Percentiles rank a stretch among this genome's conserved stretches.
These are phyloP conservation scores for Wickerhamiella vanderwaltii DNA, from an alignment of 805 yeast genomes.

Conservation along the genomic window DNA sequence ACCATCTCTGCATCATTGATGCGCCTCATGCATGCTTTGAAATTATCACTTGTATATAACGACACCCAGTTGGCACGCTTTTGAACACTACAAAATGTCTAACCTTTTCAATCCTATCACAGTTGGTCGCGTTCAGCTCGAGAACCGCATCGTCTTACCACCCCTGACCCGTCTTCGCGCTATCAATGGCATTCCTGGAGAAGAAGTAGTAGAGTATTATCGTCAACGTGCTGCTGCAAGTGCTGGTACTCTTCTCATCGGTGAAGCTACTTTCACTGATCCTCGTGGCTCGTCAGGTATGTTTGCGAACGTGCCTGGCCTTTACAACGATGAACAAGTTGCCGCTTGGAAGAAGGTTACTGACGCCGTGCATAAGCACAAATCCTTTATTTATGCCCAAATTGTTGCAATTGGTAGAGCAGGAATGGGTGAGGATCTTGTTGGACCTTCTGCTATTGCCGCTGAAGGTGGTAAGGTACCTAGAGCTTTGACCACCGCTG, in stretches of 20 bases:
- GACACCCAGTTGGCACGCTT: too few species aligned
- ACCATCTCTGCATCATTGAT: too few species aligned
- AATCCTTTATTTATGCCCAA: slow-evolving; percentile 32
- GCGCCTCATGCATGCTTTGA: too few species aligned
- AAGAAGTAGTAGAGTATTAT: slow-evolving; percentile 40
- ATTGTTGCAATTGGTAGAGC: slow-evolving; percentile 35
- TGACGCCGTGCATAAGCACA: slow-evolving; percentile 36
- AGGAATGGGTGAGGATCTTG: slow-evolving; percentile 29
- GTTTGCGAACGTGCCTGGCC: slow-evolving; percentile 26
- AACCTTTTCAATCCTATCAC: slow-evolving; percentile 28
- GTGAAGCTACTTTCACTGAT: slow-evolving; percentile 45
- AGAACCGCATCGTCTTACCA: slow-evolving; percentile 35
- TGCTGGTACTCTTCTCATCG: slow-evolving; percentile 45
- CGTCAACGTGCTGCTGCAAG: slow-evolving; percentile 37
- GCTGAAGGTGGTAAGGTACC: slow-evolving; percentile 6
- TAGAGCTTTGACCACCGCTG: slow-evolving; percentile 29
- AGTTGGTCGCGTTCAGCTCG: slow-evolving; percentile 27
- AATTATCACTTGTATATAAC: too few species aligned
- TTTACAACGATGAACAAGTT: slow-evolving; percentile 25
- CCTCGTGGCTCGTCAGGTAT: slow-evolving; percentile 32
- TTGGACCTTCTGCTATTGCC: slow-evolving; percentile 32
- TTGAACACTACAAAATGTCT: too few species aligned
- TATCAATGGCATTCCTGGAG: slow-evolving; percentile 30
- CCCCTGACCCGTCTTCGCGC: slow-evolving; percentile 41
- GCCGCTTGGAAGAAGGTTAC: slow-evolving; percentile 30